Conservation (phyloP, 169 alveolate genomes). For the Eimeria acervulina region DNA sequence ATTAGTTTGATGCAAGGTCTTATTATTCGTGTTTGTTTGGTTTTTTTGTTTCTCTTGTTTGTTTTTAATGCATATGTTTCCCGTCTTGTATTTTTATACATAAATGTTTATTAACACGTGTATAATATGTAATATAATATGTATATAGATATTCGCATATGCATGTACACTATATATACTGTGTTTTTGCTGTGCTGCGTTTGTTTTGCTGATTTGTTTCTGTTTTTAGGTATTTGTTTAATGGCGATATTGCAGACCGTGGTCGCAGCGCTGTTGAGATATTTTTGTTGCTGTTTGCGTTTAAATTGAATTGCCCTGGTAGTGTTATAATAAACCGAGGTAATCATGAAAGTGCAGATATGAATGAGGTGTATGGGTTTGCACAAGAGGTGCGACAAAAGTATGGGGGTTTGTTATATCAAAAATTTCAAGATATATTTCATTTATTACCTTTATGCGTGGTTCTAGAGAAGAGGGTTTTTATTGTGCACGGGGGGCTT, state of each 20-base stretch:
- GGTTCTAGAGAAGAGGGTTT: slow-evolving; percentile 91
- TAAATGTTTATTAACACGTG: too few species aligned
- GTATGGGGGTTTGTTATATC: slow-evolving; percentile 93
- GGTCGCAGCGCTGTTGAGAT: slow-evolving; percentile 94
- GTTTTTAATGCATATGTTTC: too few species aligned
- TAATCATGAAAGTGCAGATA: slow-evolving; percentile 95
- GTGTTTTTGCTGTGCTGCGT: background rate
- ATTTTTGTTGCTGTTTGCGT: slow-evolving; percentile 91
- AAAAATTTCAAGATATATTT: slow-evolving; percentile 92
- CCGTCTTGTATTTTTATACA: too few species aligned
- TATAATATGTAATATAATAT: too few species aligned
- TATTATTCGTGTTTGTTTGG: too few species aligned
- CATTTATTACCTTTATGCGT: slow-evolving; percentile 92
- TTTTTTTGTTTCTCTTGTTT: too few species aligned
- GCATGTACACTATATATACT: too few species aligned
- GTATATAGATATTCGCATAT: too few species aligned
- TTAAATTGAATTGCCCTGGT: slow-evolving; percentile 92
- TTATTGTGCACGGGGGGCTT: slow-evolving; percentile 95
- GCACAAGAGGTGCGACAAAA: slow-evolving; percentile 89
- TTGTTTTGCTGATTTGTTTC: background rate
- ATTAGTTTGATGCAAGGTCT: too few species aligned
- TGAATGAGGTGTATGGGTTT: slow-evolving; percentile 96
- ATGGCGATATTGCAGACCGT: slow-evolving; percentile 96
- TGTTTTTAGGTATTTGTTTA: slow-evolving; percentile 90
- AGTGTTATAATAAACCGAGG: slow-evolving; percentile 94